Base-by-base conservation (phyloP, 2,329 filamentous ascomycete genomes). In the Cadophora malorum region DNA sequence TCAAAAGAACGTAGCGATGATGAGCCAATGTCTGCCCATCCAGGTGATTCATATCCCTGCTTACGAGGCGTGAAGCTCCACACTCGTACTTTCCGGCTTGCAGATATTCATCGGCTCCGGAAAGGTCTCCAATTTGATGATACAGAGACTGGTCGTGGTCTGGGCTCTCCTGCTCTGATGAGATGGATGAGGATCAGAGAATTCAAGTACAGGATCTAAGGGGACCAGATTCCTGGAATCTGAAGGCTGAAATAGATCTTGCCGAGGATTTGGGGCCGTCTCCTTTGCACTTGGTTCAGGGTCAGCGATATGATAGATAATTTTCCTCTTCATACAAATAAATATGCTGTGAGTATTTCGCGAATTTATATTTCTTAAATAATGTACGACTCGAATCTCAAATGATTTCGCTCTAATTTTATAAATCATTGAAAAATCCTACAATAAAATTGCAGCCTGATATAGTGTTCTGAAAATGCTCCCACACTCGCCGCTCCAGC, bases 181-280 rank as follows among this genome's bases (percentile, higher is more conserved):
- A 23, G 50, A 28, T 53, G 50, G 50, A 28, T 4, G 23, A 25
- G 28, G 23, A 28, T 53, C 5, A 25, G 50, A 53, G 10, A 14
- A 10, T 53, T 53, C 50, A 31, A 28, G 28, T 53, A 53, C 23
- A 53, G 50, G 10, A 16, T 53, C 50, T 53, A 23, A 53, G 50
- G 41, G 16, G 41, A 45, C 14, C 10, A 14, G 16, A 14, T 19
- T 10, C 3, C 41, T 45, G 4, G 41, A 45, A 14, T 10, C 41
- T 14, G 10, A 19, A 45, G 3, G 16, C 4, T 19, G 41, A 45
- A 5, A 45, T 45, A 14, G 8, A 38, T 38, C 35, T 38, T 38
- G 35, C 14, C 35, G 14, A 38, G 41, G 12, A 45, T 5, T 45
- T 45, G 12, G 41, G 16, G 41, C 12, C 35, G 14, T 45, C 4